Conservation (phyloP, 140 eudicot genomes). For the Anethum foeniculum region DNA sequence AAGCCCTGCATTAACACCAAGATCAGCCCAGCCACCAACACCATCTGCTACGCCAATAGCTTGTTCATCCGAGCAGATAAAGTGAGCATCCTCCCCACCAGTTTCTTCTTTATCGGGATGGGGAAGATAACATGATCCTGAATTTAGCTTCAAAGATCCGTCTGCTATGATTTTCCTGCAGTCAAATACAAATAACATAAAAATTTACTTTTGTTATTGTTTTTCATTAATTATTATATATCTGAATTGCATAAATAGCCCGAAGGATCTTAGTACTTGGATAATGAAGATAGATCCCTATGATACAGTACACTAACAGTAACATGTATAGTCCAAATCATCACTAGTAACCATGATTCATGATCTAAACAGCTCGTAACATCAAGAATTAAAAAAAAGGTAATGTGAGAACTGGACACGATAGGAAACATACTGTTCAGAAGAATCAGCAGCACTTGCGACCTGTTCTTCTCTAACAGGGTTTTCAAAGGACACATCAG, state of each 20-base stretch:
- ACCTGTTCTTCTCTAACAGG: conserved; percentile 35
- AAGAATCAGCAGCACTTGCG: conserved; percentile 43
- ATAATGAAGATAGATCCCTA: neutral
- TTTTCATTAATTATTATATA: neutral
- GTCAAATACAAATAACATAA: conserved; percentile 16
- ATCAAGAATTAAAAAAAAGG: neutral
- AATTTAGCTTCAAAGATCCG: conserved; percentile 53
- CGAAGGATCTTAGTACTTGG: neutral
- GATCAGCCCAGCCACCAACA: conserved; percentile 98
- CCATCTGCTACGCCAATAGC: conserved; percentile 98
- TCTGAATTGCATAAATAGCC: neutral
- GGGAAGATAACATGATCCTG: conserved; percentile 91
- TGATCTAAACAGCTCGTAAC: neutral
- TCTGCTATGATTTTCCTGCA: conserved; percentile 39
- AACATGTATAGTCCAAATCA: neutral
- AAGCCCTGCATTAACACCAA: conserved; percentile 79
- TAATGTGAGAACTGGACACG: neutral
- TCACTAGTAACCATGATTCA: neutral
- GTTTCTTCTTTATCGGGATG: conserved; percentile 95
- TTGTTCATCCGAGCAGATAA: conserved; percentile 67
- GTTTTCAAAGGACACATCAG: conserved; percentile 55
- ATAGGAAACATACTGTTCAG: conserved; percentile 49
- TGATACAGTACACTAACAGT: neutral
- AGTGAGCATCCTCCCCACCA: conserved; percentile 98
- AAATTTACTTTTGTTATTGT: neutral